Base-by-base conservation (phyloP, 805 yeast genomes). In the Candida endomychidarum region DNA sequence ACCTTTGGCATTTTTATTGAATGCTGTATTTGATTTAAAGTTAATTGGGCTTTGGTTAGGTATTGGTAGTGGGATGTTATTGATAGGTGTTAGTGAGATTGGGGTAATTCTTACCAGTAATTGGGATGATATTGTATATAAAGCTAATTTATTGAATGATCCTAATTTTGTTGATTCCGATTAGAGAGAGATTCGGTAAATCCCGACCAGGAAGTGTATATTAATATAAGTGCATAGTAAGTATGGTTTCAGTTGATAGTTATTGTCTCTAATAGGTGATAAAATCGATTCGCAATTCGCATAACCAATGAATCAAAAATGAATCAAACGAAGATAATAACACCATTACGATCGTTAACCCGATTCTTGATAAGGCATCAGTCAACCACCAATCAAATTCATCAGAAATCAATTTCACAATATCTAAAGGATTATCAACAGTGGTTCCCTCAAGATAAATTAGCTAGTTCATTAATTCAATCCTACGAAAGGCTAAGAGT, bases 21-120 rank as follows among this genome's bases (percentile, higher is more conserved):
- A 86, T 10, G 52, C 60, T 37, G 53, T 58, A 7, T 60, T 62
- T 11, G 68, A 69, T 16, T 53, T 75, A 47, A 70, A 74, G 31
- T 60, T 86, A 16, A 57, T 64, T 8, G 95, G 95, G 0, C 60
- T 86, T 35, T 86, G 95, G 95, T 45, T 78, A 1, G 91, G 91
- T 1, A 67, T 81, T 46, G 89, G 84, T 7, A 54, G 74, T 33
- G 95, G 89, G 0, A 70, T 82, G 64, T 43, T 77, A 5, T 39
- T 77, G 19, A 74, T 82, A 35, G 84, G 78, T 0, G 32, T 70
- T 2, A 50, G 66, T 12, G 85, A 81, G 45, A 61, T 73, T 2
- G 29, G 59, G 2, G 73, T 72, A 22, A 75, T 81, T 8, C 52
- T 67, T 7, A 62, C 59, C 20, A 72, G 78, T 21, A 64, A 80